These are phyloP conservation scores for Pythium pyrilobum DNA, from an alignment of 352 stramenopile genomes.

Conservation along the genomic window DNA sequence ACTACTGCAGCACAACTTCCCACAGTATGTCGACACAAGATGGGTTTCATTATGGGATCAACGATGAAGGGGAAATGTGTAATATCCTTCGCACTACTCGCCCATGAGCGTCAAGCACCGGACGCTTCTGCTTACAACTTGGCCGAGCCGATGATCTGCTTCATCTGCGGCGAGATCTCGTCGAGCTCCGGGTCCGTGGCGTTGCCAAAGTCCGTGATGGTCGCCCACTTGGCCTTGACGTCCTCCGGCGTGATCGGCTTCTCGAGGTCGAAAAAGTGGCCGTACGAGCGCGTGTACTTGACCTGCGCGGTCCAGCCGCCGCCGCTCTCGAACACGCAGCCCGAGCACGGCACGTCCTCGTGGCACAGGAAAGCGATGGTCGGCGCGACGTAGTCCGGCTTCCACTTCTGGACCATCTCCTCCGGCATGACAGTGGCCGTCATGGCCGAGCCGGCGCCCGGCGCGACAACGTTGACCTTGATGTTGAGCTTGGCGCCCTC, in stretches of 20 bases:
- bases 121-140: conserved; percentile 49
- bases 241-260: conserved; percentile 71
- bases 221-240: conserved; percentile 66
- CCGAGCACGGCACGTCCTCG: conserved; percentile 66
- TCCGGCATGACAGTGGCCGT: conserved; percentile 80
- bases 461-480: conserved; percentile 86
- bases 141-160: conserved; percentile 57
- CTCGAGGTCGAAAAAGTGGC: conserved; percentile 64
- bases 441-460: conserved; percentile 84
- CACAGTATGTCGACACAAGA: too few species aligned
- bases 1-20: too few species aligned
- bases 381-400: conserved; percentile 86
- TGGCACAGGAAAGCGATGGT: conserved; percentile 84
- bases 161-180: conserved; percentile 71
- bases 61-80: too few species aligned
- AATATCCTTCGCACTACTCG: not conserved
- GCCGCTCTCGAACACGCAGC: conserved; percentile 82
- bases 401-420: conserved; percentile 78
- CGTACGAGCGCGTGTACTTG: conserved; percentile 71
- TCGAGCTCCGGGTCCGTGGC: conserved; percentile 74
- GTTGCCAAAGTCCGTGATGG: conserved; percentile 75
- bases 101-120: not conserved
- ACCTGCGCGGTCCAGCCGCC: conserved; percentile 80
- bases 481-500: conserved; percentile 81
- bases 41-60: too few species aligned